These are phyloP conservation scores for Diaporthe sp. DNA, from an alignment of 2,329 filamentous ascomycete species.

Conservation along the genomic window DNA sequence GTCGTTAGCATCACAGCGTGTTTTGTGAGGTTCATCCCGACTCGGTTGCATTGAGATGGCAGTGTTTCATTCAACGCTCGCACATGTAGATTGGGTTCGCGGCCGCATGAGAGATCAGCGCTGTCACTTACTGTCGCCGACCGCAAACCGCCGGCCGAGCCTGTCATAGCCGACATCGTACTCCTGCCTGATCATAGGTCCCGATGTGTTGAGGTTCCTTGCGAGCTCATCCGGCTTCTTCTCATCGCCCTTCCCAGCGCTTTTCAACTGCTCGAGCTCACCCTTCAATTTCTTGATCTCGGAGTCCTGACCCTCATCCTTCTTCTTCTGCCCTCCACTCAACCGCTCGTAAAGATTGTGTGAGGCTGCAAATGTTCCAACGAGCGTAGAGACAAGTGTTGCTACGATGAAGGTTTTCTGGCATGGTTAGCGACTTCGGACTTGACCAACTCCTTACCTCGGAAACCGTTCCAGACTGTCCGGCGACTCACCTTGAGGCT, in stretches of 20 bases:
- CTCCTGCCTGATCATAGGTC: constrained; percentile 49
- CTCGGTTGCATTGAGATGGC: constrained; percentile 17
- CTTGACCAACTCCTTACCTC: too few relatives aligned
- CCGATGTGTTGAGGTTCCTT: constrained; percentile 47
- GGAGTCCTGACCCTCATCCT: constrained; percentile 49
- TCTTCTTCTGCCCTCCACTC: constrained; percentile 45
- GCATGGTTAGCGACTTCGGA: constrained; percentile 7
- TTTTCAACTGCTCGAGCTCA: constrained; percentile 40
- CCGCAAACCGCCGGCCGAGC: constrained; percentile 50
- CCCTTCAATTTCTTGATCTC: constrained; percentile 49
- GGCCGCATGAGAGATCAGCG: background rate
- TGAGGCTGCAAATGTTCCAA: constrained; percentile 53
- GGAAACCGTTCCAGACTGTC: too few relatives aligned
- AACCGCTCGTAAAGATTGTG: constrained; percentile 54
- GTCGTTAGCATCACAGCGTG: background rate
- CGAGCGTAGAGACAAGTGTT: constrained; percentile 54
- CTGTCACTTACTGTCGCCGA: constrained; percentile 47
- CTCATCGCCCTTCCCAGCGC: constrained; percentile 35
- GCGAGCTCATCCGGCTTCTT: constrained; percentile 44
- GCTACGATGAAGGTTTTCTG: constrained; percentile 55
- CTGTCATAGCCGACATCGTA: constrained; percentile 50
- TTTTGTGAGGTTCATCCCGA: constrained; percentile 9
- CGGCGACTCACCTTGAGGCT: constrained; percentile 48
- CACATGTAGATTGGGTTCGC: constrained; percentile 9
- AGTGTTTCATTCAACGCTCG: constrained; percentile 9